Base-by-base conservation (phyloP, 441 rosid genomes). In the Gossypium laxum region DNA sequence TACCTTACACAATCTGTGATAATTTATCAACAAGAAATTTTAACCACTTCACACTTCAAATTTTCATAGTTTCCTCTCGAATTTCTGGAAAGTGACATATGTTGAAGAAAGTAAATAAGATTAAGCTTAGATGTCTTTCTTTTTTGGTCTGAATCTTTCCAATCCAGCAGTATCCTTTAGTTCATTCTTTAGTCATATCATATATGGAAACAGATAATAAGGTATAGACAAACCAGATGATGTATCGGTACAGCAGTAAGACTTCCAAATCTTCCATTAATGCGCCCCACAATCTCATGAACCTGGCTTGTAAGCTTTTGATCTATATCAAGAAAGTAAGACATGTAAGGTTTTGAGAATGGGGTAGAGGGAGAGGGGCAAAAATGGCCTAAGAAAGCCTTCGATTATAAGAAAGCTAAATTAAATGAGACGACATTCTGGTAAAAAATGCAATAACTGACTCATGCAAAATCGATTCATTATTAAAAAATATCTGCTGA, bases 221-320 rank as follows among this genome's bases (percentile, higher is more conserved):
- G 73, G 69, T 11, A 64, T 73, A 63, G 54, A 70, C 84, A 69
- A 76, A 89, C 93, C 93, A 87, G 84, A 76, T 89, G 93, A 70
- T 89, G 91, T 79, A 89, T 84, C 32, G 93, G 93, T 72, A 89
- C 90, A 28, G 91, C 82, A 28, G 91, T 85, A 47, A 89, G 85
- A 28, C 90, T 85, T 74, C 93, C 93, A 77, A 84, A 89, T 85
- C 89, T 85, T 74, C 93, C 93, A 83, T 89, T 89, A 54, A 89
- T 89, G 70, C 93, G 88, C 54, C 90, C 91, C 54, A 87, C 93
- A 74, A 89, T 89, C 80, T 89, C 91, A 80, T 89, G 93, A 61
- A 89, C 93, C 74, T 89, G 93, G 81, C 93, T 87, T 21, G 91
- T 84, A 60, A 89, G 91, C 74, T 77, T 89, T 75, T 87, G 93